phyloP scores from a whole-genome alignment of 495 filamentous ascomycete species.

The Aspergillus ostianus region DNA sequence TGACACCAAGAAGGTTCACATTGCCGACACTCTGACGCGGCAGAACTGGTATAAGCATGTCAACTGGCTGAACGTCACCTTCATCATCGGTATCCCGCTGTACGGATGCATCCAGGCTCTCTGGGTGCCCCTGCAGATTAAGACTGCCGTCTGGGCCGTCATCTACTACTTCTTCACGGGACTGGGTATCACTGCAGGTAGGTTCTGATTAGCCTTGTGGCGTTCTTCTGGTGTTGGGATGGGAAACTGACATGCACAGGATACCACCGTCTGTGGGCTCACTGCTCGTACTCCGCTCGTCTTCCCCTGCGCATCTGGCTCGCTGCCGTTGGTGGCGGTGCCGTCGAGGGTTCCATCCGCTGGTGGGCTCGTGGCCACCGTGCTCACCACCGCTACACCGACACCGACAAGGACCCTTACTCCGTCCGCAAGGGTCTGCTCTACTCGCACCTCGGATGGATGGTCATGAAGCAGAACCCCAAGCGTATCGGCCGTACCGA shows the following conservation, averaged over 20 bases:
- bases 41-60: conserved; percentile 95
- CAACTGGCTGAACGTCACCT: conserved; percentile 87
- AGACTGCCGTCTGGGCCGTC: conserved; percentile 80
- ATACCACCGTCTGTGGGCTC: conserved; percentile 92
- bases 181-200: conserved; percentile 84
- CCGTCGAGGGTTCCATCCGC: conserved; percentile 91
- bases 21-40: conserved; percentile 64
- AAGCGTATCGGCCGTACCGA: conserved; percentile 93
- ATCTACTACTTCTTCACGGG: conserved; percentile 91
- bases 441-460: conserved; percentile 95
- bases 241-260: conserved; percentile 41
- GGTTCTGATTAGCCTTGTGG: conserved; percentile 17
- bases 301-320: conserved; percentile 89
- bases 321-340: conserved; percentile 87
- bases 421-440: conserved; percentile 95
- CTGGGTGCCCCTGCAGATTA: conserved; percentile 74
- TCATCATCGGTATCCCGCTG: conserved; percentile 84
- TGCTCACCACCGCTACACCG: conserved; percentile 98
- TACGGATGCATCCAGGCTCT: conserved; percentile 72
- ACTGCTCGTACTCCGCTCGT: conserved; percentile 89
- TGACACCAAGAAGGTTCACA: conserved; percentile 56
- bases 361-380: conserved; percentile 98
- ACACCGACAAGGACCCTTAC: conserved; percentile 98
- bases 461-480: conserved; percentile 93
- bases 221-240: conserved; percentile 13